Base-by-base conservation (phyloP, 2,329 filamentous ascomycete genomes). In the Onygenales sp. region DNA sequence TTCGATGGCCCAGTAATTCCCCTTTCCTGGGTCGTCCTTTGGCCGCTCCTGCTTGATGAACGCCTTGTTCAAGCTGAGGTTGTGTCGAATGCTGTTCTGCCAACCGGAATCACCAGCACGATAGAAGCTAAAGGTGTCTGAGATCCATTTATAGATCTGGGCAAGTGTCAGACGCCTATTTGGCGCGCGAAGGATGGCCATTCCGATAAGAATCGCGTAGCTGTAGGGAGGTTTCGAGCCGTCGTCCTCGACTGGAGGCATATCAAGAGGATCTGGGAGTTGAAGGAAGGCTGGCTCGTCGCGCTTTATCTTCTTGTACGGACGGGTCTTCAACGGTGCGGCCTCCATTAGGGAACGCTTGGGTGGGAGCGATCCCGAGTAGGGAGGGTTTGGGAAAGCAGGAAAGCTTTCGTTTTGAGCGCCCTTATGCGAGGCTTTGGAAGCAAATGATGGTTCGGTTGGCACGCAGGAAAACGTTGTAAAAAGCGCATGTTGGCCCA, bases 81-180 rank as follows among this genome's bases (percentile, higher is more conserved):
- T 98, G 71, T 98, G 93, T 36, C 93, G 87, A 68, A 98, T 98
- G 74, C 93, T 97, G 71, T 98, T 98, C 71, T 97, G 92, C 93
- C 93, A 98, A 58, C 93, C 92, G 9, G 87, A 84, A 63, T 96
- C 90, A 53, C 85, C 81, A 43, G 83, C 81, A 61, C 82, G 85
- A 74, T 97, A 98, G 71, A 92, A 96, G 4, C 82, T 84, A 67
- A 87, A 97, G 14, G 86, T 91, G 67, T 94, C 88, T n/a, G 89
- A 94, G 63, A 98, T 97, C 92, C 93, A 98, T 67, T 95, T 95
- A 79, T 97, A 98, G 61, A 98, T 98, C 69, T 96, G 90, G 31
- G 90, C 84, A 14, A 98, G 79, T 1, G 93, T 97, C 57, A 97
- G 77, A 51, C 88, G 86, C 56, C 90, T 84, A 56, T 85, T 83